Percentiles rank a stretch among this genome's conserved stretches.
These are phyloP conservation scores for Periconia macrospinosa DNA, from an alignment of 2,329 filamentous ascomycete species.

Conservation along the genomic window DNA sequence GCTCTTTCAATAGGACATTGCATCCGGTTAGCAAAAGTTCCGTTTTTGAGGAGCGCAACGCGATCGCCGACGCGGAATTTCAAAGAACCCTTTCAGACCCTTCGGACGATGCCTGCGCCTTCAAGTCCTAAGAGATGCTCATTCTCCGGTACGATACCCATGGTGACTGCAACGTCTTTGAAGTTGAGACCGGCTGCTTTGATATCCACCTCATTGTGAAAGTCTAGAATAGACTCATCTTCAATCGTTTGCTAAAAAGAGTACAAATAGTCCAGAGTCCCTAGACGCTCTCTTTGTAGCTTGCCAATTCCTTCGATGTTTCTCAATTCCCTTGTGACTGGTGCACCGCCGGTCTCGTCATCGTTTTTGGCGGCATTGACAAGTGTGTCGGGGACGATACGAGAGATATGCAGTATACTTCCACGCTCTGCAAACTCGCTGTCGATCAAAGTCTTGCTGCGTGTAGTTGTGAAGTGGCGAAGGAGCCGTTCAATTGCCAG, in stretches of 20 bases:
- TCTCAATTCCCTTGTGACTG: neutral
- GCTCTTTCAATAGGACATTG: neutral
- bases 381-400: neutral
- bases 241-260: neutral
- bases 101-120: conserved; percentile 12
- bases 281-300: neutral
- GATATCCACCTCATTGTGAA: conserved; percentile 21
- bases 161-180: conserved; percentile 13
- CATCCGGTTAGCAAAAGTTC: conserved; percentile 8
- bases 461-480: neutral
- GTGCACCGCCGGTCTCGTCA: neutral
- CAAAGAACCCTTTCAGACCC: neutral
- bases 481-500: neutral
- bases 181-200: conserved; percentile 18
- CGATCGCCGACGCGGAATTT: conserved; percentile 8
- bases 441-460: neutral
- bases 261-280: neutral
- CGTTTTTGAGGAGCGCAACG: conserved; percentile 5
- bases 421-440: conserved; percentile 4
- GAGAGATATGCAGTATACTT: conserved; percentile 1
- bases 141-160: conserved; percentile 21
- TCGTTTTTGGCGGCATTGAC: neutral
- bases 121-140: conserved; percentile 14
- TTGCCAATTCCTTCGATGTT: neutral
- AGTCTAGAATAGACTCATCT: neutral